Evolutionary conservation across 306 rosid genomes (phyloP), one percentile per base, ranked within the genome.

Genomic region (Cucumis sativus): DNA sequence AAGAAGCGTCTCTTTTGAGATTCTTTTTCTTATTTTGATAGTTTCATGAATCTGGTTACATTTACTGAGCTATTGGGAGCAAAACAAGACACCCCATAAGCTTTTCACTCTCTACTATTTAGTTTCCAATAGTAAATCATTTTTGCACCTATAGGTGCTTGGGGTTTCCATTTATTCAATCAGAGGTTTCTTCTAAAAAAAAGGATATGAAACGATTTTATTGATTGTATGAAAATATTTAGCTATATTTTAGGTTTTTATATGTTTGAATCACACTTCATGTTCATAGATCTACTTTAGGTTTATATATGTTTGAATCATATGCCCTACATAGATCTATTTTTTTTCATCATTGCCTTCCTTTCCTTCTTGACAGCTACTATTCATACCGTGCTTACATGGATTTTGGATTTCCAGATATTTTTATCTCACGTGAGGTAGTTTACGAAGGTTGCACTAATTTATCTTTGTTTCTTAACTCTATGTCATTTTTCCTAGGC

Each of bases 341-440:
- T 49, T 33, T 21, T 57, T 71, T 65, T 77, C 54, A 62, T 74
- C 68, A 52, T 63, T 80, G n/a, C 85, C 74, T 39, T 74, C 81
- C 68, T 69, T 37, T 76, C 47, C 18, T 67, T 80, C 78, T 86
- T 74, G 75, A n/a, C 93, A 95, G 98, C 82, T 95, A 95, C 86
- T 95, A 95, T 85, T 90, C 97, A 25, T 95, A 95, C 59, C 91
- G 76, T 62, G 97, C 98, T 82, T 95, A 84, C 88, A 81, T 89
- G 97, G 99, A 95, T 76, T 95, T 95, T 84, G 97, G 99, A 85
- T 91, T 90, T 80, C 89, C 79, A 82, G 96, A 95, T 60, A 86
- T 95, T 84, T 95, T 95, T 83, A 80, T 95, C 79, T 92, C 99
- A 18, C 98, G 98, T 0, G 98, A 95, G 99, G 99, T 95, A 90